Evolutionary conservation across 306 rosid genomes (phyloP).

Genomic region (Morella rubra): DNA sequence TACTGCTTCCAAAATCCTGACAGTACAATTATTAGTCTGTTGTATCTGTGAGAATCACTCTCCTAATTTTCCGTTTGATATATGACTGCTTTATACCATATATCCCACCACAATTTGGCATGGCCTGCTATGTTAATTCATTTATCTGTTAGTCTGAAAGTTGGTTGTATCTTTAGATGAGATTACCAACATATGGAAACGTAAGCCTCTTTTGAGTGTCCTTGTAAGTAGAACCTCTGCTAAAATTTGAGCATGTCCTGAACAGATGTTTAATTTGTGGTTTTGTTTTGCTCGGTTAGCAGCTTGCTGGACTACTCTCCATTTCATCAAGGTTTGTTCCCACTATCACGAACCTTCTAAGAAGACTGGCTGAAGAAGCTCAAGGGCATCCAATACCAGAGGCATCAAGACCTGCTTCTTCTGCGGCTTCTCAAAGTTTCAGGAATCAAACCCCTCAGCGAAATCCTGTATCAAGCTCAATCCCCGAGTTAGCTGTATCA

Average conservation of each 20-base stretch:
- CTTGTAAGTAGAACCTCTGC: neutral
- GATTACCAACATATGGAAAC: neutral
- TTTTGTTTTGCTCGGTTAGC: constrained; percentile 27
- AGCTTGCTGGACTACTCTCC: constrained; percentile 74
- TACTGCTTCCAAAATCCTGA: neutral
- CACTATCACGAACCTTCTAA: constrained; percentile 71
- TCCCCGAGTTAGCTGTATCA: constrained; percentile 43
- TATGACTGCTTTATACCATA: neutral
- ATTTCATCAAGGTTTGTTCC: constrained; percentile 72
- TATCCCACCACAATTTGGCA: neutral
- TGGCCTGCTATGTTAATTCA: neutral
- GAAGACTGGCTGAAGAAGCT: constrained; percentile 76
- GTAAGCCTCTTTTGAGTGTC: neutral
- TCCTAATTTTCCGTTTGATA: constrained; percentile 1
- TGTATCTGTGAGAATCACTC: neutral
- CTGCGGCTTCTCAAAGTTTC: constrained; percentile 38
- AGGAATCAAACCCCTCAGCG: constrained; percentile 48
- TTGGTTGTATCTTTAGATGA: neutral
- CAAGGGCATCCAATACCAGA: constrained; percentile 47
- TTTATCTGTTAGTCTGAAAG: neutral
- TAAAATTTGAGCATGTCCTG: neutral
- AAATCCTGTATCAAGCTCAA: constrained; percentile 36
- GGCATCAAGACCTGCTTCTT: constrained; percentile 34
- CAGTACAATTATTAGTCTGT: neutral
- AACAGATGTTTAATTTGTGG: constrained; percentile 12